These are phyloP conservation scores for Dactylonectria macrodidyma DNA, from an alignment of 2,329 filamentous ascomycete genomes.

Conservation along the genomic window DNA sequence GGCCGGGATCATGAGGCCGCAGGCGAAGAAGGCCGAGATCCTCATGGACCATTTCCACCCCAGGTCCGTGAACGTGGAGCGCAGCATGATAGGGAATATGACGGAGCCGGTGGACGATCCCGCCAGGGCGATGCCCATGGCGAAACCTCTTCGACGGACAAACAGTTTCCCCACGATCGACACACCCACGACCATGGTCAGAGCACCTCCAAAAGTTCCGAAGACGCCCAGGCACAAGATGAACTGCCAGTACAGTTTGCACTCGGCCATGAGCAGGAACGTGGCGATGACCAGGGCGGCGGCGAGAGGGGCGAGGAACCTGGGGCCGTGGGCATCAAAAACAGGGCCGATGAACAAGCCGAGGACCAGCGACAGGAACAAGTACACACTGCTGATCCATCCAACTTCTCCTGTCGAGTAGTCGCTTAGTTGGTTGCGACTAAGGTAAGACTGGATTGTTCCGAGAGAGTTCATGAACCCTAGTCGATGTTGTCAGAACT, in stretches of 20 bases:
- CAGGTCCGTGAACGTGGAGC: constrained; percentile 45
- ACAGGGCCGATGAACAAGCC: constrained; percentile 64
- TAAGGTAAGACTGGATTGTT: constrained; percentile 63
- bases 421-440: constrained; percentile 58
- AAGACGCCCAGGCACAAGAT: constrained; percentile 60
- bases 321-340: constrained; percentile 63
- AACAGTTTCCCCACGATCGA: constrained; percentile 51
- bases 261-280: constrained; percentile 63
- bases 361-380: constrained; percentile 60
- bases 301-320: constrained; percentile 56
- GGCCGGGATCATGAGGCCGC: constrained; percentile 46
- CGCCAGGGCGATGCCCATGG: constrained; percentile 46
- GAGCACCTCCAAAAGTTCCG: constrained; percentile 58
- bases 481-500: constrained; percentile 29
- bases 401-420: constrained; percentile 62
- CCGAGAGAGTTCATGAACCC: constrained; percentile 65
- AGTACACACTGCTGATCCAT: constrained; percentile 64
- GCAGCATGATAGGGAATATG: constrained; percentile 53
- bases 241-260: constrained; percentile 64
- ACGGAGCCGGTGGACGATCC: constrained; percentile 50
- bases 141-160: constrained; percentile 43
- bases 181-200: constrained; percentile 54
- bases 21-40: constrained; percentile 49
- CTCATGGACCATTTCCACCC: constrained; percentile 56
- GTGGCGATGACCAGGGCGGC: constrained; percentile 54